A percentile compares a stretch with the other conserved stretches of the same genome.
Conservation (phyloP, 2,329 filamentous ascomycete species). For the Passalora sequoiae region DNA sequence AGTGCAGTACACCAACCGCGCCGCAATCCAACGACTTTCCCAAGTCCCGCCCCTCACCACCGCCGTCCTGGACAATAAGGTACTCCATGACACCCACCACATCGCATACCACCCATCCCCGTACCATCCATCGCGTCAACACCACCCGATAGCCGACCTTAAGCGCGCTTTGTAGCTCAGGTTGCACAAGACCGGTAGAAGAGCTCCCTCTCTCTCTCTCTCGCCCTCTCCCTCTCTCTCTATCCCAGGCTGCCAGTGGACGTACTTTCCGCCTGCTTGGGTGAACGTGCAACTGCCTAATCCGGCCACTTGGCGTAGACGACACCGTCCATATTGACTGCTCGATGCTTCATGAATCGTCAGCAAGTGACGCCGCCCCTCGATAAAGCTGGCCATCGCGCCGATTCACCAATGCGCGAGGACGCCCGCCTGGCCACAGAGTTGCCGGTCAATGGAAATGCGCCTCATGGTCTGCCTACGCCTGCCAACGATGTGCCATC, state of each 20-base stretch:
- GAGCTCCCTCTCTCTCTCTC: too few relatives aligned
- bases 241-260: background rate
- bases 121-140: background rate
- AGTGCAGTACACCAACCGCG: too few relatives aligned
- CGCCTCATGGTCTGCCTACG: slow-evolving; percentile 17
- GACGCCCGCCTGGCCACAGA: slow-evolving; percentile 15
- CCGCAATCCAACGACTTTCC: slow-evolving; percentile 12
- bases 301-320: background rate
- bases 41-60: background rate
- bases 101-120: too few relatives aligned
- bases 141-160: slow-evolving; percentile 3
- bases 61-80: too few relatives aligned
- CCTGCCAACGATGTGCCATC: slow-evolving; percentile 17
- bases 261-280: background rate
- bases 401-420: slow-evolving; percentile 23
- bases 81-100: background rate
- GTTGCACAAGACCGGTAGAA: background rate
- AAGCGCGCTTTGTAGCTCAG: slow-evolving; percentile 5
- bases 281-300: background rate
- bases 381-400: slow-evolving; percentile 15
- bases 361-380: background rate
- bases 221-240: too few relatives aligned
- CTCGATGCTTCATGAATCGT: slow-evolving; percentile 14
- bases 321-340: background rate
- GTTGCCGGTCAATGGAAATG: slow-evolving; percentile 15